These are phyloP conservation scores for Eutrema japonicum DNA, from an alignment of 345 rosid genomes.

Conservation along the genomic window DNA sequence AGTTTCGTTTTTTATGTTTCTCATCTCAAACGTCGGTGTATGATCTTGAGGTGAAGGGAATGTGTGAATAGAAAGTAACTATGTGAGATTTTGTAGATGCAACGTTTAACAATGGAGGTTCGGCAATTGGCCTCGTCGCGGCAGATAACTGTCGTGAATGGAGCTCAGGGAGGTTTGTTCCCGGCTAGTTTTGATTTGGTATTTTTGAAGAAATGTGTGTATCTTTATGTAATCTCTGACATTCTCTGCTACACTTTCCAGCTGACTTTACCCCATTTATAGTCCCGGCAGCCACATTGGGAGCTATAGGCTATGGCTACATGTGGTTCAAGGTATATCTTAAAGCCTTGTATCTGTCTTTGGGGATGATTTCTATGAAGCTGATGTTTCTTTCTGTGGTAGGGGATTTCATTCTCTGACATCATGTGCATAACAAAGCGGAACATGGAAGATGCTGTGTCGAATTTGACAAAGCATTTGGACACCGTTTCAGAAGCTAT, in stretches of 20 bases:
- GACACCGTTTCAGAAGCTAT: conserved; percentile 80
- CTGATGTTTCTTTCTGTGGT: conserved; percentile 21
- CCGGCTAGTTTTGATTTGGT: background rate
- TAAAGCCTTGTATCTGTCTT: background rate
- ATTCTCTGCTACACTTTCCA: conserved; percentile 25
- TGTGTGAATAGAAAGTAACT: conserved; percentile 25
- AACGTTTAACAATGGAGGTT: conserved; percentile 67
- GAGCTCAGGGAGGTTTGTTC: conserved; percentile 56
- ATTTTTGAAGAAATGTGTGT: background rate
- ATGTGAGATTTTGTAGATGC: conserved; percentile 50
- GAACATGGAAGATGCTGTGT: conserved; percentile 74
- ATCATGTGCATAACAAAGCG: conserved; percentile 89
- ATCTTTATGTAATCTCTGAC: background rate
- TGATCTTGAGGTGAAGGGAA: background rate
- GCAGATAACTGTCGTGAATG: conserved; percentile 82
- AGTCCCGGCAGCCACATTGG: conserved; percentile 78
- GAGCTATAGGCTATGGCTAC: conserved; percentile 95
- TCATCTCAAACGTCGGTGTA: background rate
- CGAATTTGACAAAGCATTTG: conserved; percentile 83
- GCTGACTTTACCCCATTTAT: conserved; percentile 64
- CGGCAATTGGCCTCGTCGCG: conserved; percentile 65
- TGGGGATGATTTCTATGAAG: conserved; percentile 12
- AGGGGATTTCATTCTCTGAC: conserved; percentile 91
- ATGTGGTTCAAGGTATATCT: conserved; percentile 98
- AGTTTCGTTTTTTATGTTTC: background rate